Base-by-base conservation (phyloP, 2,329 filamentous ascomycete genomes). In the Cordyceps tenuipes region DNA sequence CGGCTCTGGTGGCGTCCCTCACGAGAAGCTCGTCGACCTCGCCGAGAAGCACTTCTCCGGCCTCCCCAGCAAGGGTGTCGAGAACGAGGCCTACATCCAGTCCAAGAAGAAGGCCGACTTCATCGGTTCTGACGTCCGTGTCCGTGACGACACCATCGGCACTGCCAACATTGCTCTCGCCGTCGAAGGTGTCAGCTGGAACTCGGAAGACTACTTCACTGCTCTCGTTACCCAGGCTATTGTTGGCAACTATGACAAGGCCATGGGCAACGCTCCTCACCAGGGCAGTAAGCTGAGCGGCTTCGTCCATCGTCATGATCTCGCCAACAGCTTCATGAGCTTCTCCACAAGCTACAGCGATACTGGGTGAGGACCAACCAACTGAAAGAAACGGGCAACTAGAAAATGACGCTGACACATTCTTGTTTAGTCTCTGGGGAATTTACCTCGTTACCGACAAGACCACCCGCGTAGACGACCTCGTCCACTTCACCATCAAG, bases 301-400 rank as follows among this genome's bases (percentile, higher is more conserved):
- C 66, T 91, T 94, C 71, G 88, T 99, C 68, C 90, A 95, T 83
- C 87, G 96, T 79, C 86, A 97, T 79, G 88, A 92, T 76, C 85
- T 99, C 64, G 94, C 94, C 77, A 99, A 96, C 82, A 97, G 92
- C 85, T 99, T 97, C 84, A 99, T 99, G 95, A 96, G 90, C 82
- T 99, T 99, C 82, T 97, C 92, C 66, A 99, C 94, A 67, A 96
- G 91, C 83, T 99, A 99, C 81, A 97, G 92, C 73, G 94, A 99
- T 77, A 99, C 94, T 75, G 94, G 92, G 91, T 96, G 85, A 77
- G 87, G 55, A 49, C 46, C 15, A 21, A 34, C 1, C 26, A 5
- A 7, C n/a, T n/a, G n/a, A 29, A 15, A 5, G 19, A 10, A 9
- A 8, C 10, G 1, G 13, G 5, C 15, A 23, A n/a, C 15, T 43